Evolutionary conservation across 176 grass and related monocot genomes (phyloP), one percentile per base, ranked within the genome.

Genomic region (Elymus sibiricus): DNA sequence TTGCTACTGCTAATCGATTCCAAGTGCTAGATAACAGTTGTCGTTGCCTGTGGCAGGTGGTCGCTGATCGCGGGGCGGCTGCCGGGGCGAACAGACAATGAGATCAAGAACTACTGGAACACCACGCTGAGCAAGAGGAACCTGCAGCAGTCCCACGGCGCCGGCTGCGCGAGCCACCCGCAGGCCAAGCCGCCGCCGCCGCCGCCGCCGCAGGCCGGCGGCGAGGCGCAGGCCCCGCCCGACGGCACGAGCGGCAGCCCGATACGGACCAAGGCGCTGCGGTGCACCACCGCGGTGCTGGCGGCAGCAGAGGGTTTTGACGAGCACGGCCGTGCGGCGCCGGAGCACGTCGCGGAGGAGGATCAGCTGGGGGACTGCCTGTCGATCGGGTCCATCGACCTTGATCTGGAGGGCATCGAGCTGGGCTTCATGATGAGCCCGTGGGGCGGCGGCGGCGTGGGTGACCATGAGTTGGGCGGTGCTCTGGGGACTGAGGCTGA

Each of bases 101-200:
- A 92, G 32, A 92, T 88, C 64, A 92, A 92, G 78, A 88, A 92
- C 90, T 78, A 85, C 72, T 82, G 82, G 90, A 91, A 85, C 86
- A 91, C 78, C 22, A 91, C 86, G 4, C 78, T 88, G 4, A 42
- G 82, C 53, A 88, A 86, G 82, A 88, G 40, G 76, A 51, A 34
- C 32, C 32, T 13, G 42, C 17, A 25, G 37, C 35, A 7, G 35
- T 6, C 47, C 15, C 70, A 9, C 60, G 17, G 5, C 69, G 44
- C 5, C 35, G 66, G 34, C 59, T 22, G 39, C 79, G 56, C 69
- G 5, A 56, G 28, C 42, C 24, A 6, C 7, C 70, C 15, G 39
- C 84, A 40, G 9, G 56, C 40, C 12, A 55, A 60, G 3, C 34
- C 22, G 14, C 4, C 17, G 1, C 12, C 42, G 78, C 8, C 42